Evolutionary conservation across 345 rosid species (phyloP), one percentile per base, ranked within the genome.

Genomic region (Aegle marmelos): DNA sequence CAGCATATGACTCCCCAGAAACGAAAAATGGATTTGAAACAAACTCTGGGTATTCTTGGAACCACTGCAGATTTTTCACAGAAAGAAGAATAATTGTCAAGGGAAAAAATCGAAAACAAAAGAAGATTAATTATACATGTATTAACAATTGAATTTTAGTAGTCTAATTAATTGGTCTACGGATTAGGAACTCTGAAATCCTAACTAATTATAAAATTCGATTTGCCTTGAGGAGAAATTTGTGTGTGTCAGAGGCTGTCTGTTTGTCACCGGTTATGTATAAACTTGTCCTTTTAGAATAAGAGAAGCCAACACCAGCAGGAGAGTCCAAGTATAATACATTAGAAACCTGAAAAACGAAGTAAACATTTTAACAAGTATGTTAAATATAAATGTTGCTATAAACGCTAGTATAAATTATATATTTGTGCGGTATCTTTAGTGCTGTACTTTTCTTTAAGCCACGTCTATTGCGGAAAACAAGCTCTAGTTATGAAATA

Each of bases 321-420:
- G 94, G 92, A 21, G 94, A 86, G 71, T 90, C 94, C 85, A 90
- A 78, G 72, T 89, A 90, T 25, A 90, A 85, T 5, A 87, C 80
- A 81, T 69, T 90, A 25, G 94, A 89, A 53, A 87, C 91, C 93
- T 90, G 79, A 9, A 41, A 65, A 62, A 64, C 24, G 22, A 54
- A 54, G 13, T 37, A 58, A 22, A 58, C 10, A 10, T 41, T 41
- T 41, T 58, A n/a, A 7, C 10, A 58, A 58, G 2, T n/a, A 24
- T 21, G 13, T 1, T 6, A 58, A n/a, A 45, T 1, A 45, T 17
- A 45, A 3, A 11, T 45, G 25, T 24, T 10, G 10, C 7, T 58
- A 8, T 2, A n/a, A 58, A 58, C 24, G 30, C 27, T 58, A 24
- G 5, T 58, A 3, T 58, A 58, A 9, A 22, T n/a, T 58, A 9